These are phyloP conservation scores for Cryptosporidium tyzzeri DNA, from an alignment of 169 alveolate genomes.

Conservation along the genomic window DNA sequence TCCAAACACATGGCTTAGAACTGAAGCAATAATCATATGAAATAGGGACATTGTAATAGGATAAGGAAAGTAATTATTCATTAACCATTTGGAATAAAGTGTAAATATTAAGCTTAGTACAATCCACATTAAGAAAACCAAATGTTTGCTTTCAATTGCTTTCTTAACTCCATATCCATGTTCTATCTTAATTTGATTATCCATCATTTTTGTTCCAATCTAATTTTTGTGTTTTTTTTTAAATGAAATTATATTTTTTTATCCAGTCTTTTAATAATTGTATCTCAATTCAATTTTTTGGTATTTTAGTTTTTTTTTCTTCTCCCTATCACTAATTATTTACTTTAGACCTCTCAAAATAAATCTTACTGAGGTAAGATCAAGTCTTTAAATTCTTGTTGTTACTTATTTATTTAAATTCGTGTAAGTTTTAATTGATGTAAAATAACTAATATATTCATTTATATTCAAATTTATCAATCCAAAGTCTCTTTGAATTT, in stretches of 20 bases:
- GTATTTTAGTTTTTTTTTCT: no score
- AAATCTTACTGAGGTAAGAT: background rate
- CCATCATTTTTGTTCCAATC: background rate
- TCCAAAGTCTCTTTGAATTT: background rate
- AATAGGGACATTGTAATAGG: conserved; percentile 59
- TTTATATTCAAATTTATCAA: background rate
- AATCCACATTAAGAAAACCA: conserved; percentile 41
- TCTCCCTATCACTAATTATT: no score
- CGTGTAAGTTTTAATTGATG: background rate
- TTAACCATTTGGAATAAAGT: conserved; percentile 56
- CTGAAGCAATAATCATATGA: conserved; percentile 31
- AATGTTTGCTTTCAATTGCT: background rate
- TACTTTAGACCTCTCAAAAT: background rate
- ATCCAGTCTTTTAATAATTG: background rate
- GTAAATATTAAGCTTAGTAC: conserved; percentile 44
- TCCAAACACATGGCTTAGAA: conserved; percentile 16
- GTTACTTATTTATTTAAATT: background rate
- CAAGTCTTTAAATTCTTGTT: background rate
- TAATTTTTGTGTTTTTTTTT: no score
- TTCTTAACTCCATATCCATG: conserved; percentile 7
- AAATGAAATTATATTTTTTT: no score
- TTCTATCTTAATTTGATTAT: background rate
- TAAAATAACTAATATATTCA: background rate
- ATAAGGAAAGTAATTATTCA: conserved; percentile 64
- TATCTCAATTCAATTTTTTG: no score